Evolutionary conservation across 2,329 filamentous ascomycete genomes (phyloP), one percentile per base, ranked within the genome.

Genomic region (Fusarium sp.): DNA sequence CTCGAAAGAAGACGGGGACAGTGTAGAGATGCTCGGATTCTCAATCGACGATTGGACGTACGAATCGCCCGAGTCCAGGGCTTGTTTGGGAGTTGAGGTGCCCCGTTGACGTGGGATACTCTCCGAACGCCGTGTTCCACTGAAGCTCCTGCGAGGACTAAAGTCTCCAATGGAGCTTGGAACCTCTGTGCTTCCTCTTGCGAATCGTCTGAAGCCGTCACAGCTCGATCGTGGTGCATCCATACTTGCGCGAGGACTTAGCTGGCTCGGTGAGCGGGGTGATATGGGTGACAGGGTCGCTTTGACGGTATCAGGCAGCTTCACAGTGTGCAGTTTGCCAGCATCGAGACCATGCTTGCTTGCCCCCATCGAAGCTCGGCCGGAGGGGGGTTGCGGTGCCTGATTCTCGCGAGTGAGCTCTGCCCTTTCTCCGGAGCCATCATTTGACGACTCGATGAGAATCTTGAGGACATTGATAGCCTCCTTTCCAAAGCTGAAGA

Each of bases 401-500:
- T 62, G 43, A 10, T 53, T 52, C 4, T 61, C 53, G n/a, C 63
- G 57, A 19, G 55, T 49, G 3, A 59, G 61, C 11, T 65, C 50
- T 2, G 57, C 49, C 35, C 70, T 70, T 5, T 61, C 70, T 9
- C 62, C 58, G 1, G 70, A 67, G 29, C 66, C 66, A 23, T 43
- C 80, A 75, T 45, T 80, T 75, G 50, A 69, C 3, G 84, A 79
- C 21, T 88, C 88, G 9, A 93, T 84, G 49, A 96, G 79, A 37
- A 86, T 85, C 61, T 86, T 90, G 47, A 99, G 80, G 3, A 95
- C 84, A 45, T 88, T 86, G 61, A 96, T 86, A 13, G 92, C 94
- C 68, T 97, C 91, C 69, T 90, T 88, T 7, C 93, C 93, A 61
- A 88, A 88, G 66, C 86, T 90, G 73, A 97, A 97, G 76, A 98